Base-by-base conservation (phyloP, 345 rosid species). In the Pistacia vera region DNA sequence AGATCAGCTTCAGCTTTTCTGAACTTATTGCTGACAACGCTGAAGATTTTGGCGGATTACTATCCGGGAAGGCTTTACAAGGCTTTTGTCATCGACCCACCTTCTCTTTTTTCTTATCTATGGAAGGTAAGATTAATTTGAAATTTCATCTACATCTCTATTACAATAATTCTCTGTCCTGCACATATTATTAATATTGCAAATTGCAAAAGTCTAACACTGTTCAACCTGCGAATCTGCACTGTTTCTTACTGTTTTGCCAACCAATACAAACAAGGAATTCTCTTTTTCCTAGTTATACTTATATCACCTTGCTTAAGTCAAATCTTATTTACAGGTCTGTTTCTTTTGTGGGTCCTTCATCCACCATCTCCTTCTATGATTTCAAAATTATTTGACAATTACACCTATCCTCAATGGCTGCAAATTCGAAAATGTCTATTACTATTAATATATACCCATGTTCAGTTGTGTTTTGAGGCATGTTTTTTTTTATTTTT, bases 61-160 rank as follows among this genome's bases (percentile, higher is more conserved):
- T 92, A 96, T 57, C 99, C 99, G 0, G 87, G 93, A 71, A 88
- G 92, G 66, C 98, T 96, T 83, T 80, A 81, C 87, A 87, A 85
- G 77, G 87, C 93, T 73, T 93, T 96, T 76, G 89, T 93, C 79
- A 93, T 96, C 79, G 97, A 96, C 80, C 95, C 99, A n/a, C 97
- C 99, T 52, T 90, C 98, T 1, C 87, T 96, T 35, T 96, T 96
- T 81, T 86, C 98, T 75, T 93, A 88, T 63, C 69, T 96, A 2
- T 96, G 98, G 98, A 96, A 96, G 99, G 99, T 93, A 82, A 78
- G 3, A 55, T 66, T 49, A 79, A 38, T 72, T 86, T 51, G 76
- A 83, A 86, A 78, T 49, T 71, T 46, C 3, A 18, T 41, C 13
- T 25, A 25, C 25, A 25, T 25, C 25, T 25, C 25, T 25, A 25